Conservation (phyloP, 371 early-diverging fungal genomes). For the Mucor lusitanicus region DNA sequence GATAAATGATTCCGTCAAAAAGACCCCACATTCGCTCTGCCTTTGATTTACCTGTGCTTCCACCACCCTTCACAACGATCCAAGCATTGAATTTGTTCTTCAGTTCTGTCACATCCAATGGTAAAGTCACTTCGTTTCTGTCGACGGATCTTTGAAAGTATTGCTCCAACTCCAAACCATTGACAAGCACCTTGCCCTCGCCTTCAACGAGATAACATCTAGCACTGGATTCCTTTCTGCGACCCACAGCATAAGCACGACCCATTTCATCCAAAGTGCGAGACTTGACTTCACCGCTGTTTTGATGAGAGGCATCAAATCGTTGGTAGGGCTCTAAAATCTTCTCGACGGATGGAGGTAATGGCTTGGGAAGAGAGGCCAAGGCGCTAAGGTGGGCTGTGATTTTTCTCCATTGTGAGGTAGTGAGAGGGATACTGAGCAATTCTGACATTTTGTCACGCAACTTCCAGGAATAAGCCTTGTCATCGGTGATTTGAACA, state of each 20-base stretch:
- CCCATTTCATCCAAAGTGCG: slow-evolving; percentile 75
- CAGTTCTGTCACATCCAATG: slow-evolving; percentile 69
- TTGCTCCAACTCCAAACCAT: slow-evolving; percentile 74
- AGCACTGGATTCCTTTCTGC: slow-evolving; percentile 86
- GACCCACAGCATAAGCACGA: slow-evolving; percentile 78
- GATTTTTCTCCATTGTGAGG: slow-evolving; percentile 68
- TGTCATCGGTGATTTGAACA: slow-evolving; percentile 6
- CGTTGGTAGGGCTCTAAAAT: slow-evolving; percentile 49
- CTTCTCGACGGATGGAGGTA: slow-evolving; percentile 47
- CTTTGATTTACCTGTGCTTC: slow-evolving; percentile 64
- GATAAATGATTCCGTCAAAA: no score
- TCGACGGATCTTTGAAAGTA: slow-evolving; percentile 77
- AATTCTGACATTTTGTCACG: slow-evolving; percentile 57
- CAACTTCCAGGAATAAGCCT: slow-evolving; percentile 54
- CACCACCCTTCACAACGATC: slow-evolving; percentile 86
- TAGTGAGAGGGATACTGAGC: slow-evolving; percentile 60
- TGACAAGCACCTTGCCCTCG: slow-evolving; percentile 77
- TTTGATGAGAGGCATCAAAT: slow-evolving; percentile 27
- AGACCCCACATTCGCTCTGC: no score
- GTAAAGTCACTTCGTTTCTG: slow-evolving; percentile 71
- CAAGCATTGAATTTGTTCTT: slow-evolving; percentile 88
- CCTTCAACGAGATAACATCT: slow-evolving; percentile 82
- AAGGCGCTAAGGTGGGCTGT: slow-evolving; percentile 52
- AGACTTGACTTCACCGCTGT: slow-evolving; percentile 22
- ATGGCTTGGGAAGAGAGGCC: slow-evolving; percentile 56